Evolutionary conservation across 768 basidiomycete species (phyloP).

Genomic region (Lentinula sp.): DNA sequence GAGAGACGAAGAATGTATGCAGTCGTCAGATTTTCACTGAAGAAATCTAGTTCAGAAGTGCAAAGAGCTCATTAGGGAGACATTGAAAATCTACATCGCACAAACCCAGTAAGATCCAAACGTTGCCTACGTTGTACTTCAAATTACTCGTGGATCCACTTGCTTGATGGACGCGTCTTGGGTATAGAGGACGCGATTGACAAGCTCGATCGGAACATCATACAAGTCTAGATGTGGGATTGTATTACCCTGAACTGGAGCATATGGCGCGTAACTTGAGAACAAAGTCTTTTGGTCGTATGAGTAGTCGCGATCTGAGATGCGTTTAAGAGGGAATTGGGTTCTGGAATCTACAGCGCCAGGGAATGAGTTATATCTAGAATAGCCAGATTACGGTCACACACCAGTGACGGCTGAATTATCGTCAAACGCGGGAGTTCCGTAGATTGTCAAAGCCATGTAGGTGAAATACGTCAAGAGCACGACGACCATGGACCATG

Average conservation of each 20-base stretch:
- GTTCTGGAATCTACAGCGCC: conserved; percentile 47
- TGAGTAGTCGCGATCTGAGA: conserved; percentile 24
- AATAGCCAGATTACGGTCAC: conserved; percentile 8
- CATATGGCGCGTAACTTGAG: conserved; percentile 36
- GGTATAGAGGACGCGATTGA: conserved; percentile 68
- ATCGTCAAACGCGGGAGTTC: conserved; percentile 61
- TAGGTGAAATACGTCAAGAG: conserved; percentile 76
- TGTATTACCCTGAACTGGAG: conserved; percentile 20
- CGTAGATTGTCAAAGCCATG: conserved; percentile 65
- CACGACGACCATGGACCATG: conserved; percentile 65
- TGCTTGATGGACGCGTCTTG: not conserved
- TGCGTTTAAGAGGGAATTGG: conserved; percentile 35
- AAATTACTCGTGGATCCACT: too few species aligned
- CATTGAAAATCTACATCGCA: too few species aligned
- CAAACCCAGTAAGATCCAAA: too few species aligned
- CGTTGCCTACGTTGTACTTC: too few species aligned
- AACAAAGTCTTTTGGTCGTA: not conserved
- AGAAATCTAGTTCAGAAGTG: too few species aligned
- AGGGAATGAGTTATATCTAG: not conserved
- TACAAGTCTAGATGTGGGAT: conserved; percentile 50
- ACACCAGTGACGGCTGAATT: conserved; percentile 67
- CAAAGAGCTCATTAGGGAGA: too few species aligned
- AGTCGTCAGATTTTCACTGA: too few species aligned
- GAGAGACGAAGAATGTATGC: too few species aligned
- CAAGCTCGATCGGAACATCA: conserved; percentile 77